Percentiles rank a stretch among this genome's conserved stretches.
Evolutionary conservation across 1,139 yeast genomes (phyloP).

Genomic region (Protomyces inouyei): DNA sequence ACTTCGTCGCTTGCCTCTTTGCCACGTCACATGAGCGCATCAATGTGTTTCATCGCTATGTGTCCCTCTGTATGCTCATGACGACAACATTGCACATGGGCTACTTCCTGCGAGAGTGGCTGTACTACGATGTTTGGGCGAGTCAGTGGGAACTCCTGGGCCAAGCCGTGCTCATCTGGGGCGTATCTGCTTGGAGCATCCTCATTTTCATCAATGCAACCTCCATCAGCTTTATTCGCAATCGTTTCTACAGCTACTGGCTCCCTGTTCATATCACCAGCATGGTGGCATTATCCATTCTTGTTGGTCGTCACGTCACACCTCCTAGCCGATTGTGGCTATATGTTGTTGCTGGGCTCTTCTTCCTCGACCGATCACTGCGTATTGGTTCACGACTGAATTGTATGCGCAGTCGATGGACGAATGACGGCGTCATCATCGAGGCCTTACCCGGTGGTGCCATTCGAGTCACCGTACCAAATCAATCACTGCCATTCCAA

Average conservation of each 20-base stretch:
- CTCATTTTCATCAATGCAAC: conserved; percentile 32
- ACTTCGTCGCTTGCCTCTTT: conserved; percentile 30
- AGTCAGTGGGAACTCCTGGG: conserved; percentile 29
- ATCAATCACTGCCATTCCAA: conserved; percentile 26
- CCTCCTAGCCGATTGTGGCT: conserved; percentile 31
- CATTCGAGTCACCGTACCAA: conserved; percentile 17
- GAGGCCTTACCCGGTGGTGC: neutral
- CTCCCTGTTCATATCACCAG: conserved; percentile 32
- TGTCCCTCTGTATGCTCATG: conserved; percentile 33
- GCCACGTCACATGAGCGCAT: conserved; percentile 32
- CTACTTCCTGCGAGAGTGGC: conserved; percentile 32
- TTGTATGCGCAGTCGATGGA: conserved; percentile 6
- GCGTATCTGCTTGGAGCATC: conserved; percentile 34
- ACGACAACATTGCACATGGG: conserved; percentile 34
- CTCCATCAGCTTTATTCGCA: conserved; percentile 30
- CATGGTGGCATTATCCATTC: conserved; percentile 31
- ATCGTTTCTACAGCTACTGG: conserved; percentile 31
- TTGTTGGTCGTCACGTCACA: conserved; percentile 32
- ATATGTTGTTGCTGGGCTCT: conserved; percentile 32
- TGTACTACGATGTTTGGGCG: conserved; percentile 27
- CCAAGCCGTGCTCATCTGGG: conserved; percentile 28
- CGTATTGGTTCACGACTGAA: conserved; percentile 27
- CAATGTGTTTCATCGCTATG: conserved; percentile 33
- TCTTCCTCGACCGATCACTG: conserved; percentile 30
- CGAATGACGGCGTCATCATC: conserved; percentile 9